Base-by-base conservation (phyloP, 306 rosid genomes). In the Betula pendula region DNA sequence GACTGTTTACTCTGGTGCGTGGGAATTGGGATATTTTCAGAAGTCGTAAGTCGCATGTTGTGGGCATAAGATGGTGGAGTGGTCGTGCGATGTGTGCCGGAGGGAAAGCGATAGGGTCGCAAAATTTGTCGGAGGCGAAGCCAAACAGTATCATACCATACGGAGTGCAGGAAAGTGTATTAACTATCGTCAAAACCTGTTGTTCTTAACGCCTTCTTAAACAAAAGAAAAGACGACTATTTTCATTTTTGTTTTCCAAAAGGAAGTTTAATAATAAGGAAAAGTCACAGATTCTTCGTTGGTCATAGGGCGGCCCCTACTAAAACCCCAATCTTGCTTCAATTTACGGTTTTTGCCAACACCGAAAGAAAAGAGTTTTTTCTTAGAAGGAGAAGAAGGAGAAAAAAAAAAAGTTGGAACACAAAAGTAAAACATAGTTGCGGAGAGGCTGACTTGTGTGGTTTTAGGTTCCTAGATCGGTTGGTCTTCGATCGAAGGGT, bases 301-400 rank as follows among this genome's bases (percentile, higher is more conserved):
- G 55, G 85, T 70, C 71, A 38, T 31, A 13, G 76, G 62, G 20
- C 62, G 70, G 80, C 68, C 67, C 47, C 19, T 67, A 20, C 33
- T 43, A 19, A 50, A 40, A 45, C 80, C 86, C 55, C 44, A 12
- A 20, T 6, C 17, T 80, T 78, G 50, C 62, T 40, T 33, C 3
- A 77, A 81, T 81, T 88, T 88, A 88, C 92, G 48, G 5, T 49
- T 75, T 19, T 2, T 82, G 78, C 89, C 85, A 62, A 5, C 72
- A 19, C 70, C 68, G 62, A 45, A 48, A 24, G 67, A 17, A 65
- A 79, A 35, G 56, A 48, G 83, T 69, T 52, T 15, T 69, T 52
- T 15, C 71, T 70, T 71, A 11, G 40, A 35, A 58, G 70, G 56
- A 5, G 17, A 75, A 71, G 70, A 19, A 15, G 47, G 65, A 31